phyloP scores from a whole-genome alignment of 805 yeast species.

The Crinitomyces ghanaensis region DNA sequence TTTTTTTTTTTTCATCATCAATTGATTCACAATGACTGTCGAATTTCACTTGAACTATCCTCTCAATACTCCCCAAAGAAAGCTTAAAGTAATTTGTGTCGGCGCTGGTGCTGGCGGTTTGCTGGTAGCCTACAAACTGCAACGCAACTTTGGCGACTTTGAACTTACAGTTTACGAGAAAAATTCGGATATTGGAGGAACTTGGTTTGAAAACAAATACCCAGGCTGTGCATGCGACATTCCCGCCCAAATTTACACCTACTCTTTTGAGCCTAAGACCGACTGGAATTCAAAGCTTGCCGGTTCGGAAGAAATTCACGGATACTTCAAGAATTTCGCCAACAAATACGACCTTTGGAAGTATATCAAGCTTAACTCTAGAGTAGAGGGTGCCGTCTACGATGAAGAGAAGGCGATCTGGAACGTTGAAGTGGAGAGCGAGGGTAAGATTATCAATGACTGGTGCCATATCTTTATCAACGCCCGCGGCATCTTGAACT shows the following conservation, averaged over 20 bases:
- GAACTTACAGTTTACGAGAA: slow-evolving; percentile 19
- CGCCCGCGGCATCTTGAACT: slow-evolving; percentile 21
- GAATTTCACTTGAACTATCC: no score
- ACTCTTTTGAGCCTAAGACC: slow-evolving; percentile 20
- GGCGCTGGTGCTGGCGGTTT: slow-evolving; percentile 23
- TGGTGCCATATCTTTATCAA: slow-evolving; percentile 18
- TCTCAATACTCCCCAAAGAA: no score
- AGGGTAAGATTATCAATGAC: no score
- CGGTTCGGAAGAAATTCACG: slow-evolving; percentile 16
- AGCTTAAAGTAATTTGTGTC: no score
- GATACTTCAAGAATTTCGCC: slow-evolving; percentile 18
- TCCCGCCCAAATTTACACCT: slow-evolving; percentile 22
- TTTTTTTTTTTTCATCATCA: no score
- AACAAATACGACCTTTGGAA: slow-evolving; percentile 17
- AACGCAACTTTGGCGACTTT: slow-evolving; percentile 14
- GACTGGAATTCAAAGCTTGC: slow-evolving; percentile 20
- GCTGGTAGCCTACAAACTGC: slow-evolving; percentile 13
- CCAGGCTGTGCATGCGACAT: slow-evolving; percentile 21
- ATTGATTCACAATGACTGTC: no score
- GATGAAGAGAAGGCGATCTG: slow-evolving; percentile 10
- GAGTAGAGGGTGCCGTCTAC: slow-evolving; percentile 14
- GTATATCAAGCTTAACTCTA: slow-evolving; percentile 13
- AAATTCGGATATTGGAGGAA: slow-evolving; percentile 20
- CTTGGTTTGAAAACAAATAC: slow-evolving; percentile 17
- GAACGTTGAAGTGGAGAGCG: no score